Base-by-base conservation (phyloP, 805 yeast species). In the Metschnikowia similis region DNA sequence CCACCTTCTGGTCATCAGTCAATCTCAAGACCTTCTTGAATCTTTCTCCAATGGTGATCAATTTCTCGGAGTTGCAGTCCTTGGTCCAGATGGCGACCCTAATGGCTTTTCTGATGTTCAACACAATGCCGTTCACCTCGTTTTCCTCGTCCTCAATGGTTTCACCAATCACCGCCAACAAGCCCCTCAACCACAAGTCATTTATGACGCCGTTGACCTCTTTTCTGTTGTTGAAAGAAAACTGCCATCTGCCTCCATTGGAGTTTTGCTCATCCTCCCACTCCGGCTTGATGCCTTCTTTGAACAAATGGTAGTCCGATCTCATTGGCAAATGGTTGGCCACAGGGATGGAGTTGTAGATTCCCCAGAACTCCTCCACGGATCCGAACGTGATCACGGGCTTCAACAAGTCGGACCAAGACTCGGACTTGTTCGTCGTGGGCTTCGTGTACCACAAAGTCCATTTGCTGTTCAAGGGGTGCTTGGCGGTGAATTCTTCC, bases 351-450 rank as follows among this genome's bases (percentile, higher is more conserved):
- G 95, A 87, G 71, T 94, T 91, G 77, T 83, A 87, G 58, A 92
- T 86, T 27, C 98, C 99, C 99, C 99, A 94, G 76, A 94, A 94
- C 70, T 92, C 97, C 76, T 94, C 99, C 47, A 94, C 98, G n/a
- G 96, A 83, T 48, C 84, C 80, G 62, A 94, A 89, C 26, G 95
- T 82, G 60, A 90, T 92, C 46, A 94, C 95, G 50, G 96, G 95
- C 75, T 90, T 90, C 65, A 94, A 79, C 57, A 90, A 79, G 64
- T 91, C 96, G 48, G 89, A 81, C 98, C 98, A 92, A 62, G 89
- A 83, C 72, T 89, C 96, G 57, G 75, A 75, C 57, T 76, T 77
- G 64, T 84, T 87, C 53, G 83, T 82, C 53, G 89, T 84, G 54
- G 99, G 98, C 75, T 90, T 90, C 52, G 96, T 88, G 79, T 89